Base-by-base conservation (phyloP, 2,329 filamentous ascomycete genomes). In the Ambrosiella beaveri region DNA sequence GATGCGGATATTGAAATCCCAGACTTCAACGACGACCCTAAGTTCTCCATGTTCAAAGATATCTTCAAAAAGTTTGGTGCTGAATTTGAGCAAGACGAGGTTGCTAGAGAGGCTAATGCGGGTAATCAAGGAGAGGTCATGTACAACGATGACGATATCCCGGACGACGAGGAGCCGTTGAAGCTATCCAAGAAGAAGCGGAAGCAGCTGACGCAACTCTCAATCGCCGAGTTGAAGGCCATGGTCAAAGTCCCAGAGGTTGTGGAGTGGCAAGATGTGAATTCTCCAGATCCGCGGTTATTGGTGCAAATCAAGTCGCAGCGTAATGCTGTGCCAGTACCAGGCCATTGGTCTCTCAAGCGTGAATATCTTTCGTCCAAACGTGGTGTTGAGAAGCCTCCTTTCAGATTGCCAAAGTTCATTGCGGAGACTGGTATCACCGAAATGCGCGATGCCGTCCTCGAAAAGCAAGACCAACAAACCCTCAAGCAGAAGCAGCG, bases 331-430 rank as follows among this genome's bases (percentile, higher is more conserved):
- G 90, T 98, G 0, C 93, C 93, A 0, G 93, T 98, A 0, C 93
- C 93, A 1, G 76, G 78, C 3, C 93, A 98, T 68, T 98, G 93
- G 93, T 89, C 88, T 0, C 74, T 98, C 58, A 98, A 98, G 74
- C 82, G 93, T 63, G 93, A 98, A 69, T 98, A 98, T 67, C 76
- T 98, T 2, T 97, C 91, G 0, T 96, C 90, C 50, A 98, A 98
- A 71, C 81, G 93, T 61, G 93, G 93, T 71, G 88, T 98, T 61
- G 93, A 98, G 70, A 98, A 98, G 71, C 80, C 91, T 0, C 84
- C 90, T 0, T 98, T 97, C 69, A 80, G 88, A 35, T 78, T 98
- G 13, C 93, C 93, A 0, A 93, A 91, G 65, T 98, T 97, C 69
- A 98, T 98, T 63, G 86, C 91, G 65, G 93, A 97, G 67, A 98